A percentile compares a stretch with the other conserved stretches of the same genome.
Conservation (phyloP, 2,329 filamentous ascomycete genomes). For the Pseudogymnoascus sp. region DNA sequence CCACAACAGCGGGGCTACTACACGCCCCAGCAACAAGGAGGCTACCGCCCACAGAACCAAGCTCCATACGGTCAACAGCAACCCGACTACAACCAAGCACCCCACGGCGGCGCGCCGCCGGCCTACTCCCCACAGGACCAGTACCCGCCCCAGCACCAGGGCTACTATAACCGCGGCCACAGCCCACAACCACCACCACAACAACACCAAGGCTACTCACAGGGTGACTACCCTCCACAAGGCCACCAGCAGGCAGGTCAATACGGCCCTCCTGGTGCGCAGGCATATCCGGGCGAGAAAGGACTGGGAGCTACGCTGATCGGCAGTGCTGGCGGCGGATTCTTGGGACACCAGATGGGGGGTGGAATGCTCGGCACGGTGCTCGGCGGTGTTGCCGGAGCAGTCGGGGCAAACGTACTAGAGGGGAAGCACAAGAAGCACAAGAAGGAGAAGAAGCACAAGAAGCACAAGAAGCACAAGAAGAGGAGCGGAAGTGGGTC, state of each 20-base stretch:
- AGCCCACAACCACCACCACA: background rate
- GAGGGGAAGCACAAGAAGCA: slow-evolving; percentile 35
- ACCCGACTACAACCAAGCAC: background rate
- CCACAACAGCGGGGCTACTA: slow-evolving; percentile 7
- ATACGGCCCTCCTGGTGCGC: slow-evolving; percentile 10
- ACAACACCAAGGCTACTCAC: background rate
- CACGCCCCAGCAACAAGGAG: slow-evolving; percentile 11
- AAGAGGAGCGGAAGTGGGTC: background rate
- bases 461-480: slow-evolving; percentile 13
- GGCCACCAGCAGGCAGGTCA: slow-evolving; percentile 6
- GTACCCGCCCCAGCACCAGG: slow-evolving; percentile 17
- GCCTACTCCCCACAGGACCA: slow-evolving; percentile 19
- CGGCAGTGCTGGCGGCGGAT: slow-evolving; percentile 45
- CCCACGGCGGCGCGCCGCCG: background rate
- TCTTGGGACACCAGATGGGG: slow-evolving; percentile 45
- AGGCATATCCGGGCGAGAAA: slow-evolving; percentile 31
- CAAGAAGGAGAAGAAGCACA: slow-evolving; percentile 22
- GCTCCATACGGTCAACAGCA: slow-evolving; percentile 4
- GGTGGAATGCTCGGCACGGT: slow-evolving; percentile 45
- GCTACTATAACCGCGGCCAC: slow-evolving; percentile 16
- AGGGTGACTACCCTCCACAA: slow-evolving; percentile 5
- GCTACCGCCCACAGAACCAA: slow-evolving; percentile 1
- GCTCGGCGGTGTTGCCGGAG: slow-evolving; percentile 44
- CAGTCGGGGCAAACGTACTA: slow-evolving; percentile 46
- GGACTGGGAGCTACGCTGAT: slow-evolving; percentile 46